Conservation (phyloP, 257 asterid genomes). For the Ballota nigra region DNA sequence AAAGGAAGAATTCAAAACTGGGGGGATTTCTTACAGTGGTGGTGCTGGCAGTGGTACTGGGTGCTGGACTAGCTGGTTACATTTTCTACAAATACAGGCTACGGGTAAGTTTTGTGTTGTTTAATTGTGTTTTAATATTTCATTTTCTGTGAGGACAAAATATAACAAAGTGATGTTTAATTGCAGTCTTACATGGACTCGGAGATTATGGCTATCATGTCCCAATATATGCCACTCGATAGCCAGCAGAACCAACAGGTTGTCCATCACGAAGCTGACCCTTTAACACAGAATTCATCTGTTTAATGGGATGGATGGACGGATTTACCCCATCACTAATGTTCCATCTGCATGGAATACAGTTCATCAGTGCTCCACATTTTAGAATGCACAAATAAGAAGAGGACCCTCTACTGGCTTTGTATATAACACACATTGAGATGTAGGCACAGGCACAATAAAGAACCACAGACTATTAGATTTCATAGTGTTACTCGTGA, state of each 20-base stretch:
- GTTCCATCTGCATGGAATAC: too few species aligned
- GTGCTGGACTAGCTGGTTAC: conserved; percentile 64
- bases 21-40: conserved; percentile 50
- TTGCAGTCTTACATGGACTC: conserved; percentile 94
- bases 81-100: conserved; percentile 90
- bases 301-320: conserved; percentile 34
- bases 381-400: neutral
- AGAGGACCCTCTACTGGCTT: neutral
- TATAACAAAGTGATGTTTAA: neutral
- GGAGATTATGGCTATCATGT: conserved; percentile 97
- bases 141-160: neutral
- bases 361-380: neutral
- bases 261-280: conserved; percentile 63
- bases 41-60: conserved; percentile 53
- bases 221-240: conserved; percentile 97
- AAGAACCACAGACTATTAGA: neutral
- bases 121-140: neutral
- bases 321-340: neutral
- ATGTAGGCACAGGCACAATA: conserved; percentile 4
- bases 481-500: neutral
- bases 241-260: conserved; percentile 63
- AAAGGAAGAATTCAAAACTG: conserved; percentile 53
- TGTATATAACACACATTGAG: conserved; percentile 19
- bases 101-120: conserved; percentile 43
- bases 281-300: conserved; percentile 43